Evolutionary conservation across 768 basidiomycete genomes (phyloP).

Genomic region (Rhodocollybia butyracea): DNA sequence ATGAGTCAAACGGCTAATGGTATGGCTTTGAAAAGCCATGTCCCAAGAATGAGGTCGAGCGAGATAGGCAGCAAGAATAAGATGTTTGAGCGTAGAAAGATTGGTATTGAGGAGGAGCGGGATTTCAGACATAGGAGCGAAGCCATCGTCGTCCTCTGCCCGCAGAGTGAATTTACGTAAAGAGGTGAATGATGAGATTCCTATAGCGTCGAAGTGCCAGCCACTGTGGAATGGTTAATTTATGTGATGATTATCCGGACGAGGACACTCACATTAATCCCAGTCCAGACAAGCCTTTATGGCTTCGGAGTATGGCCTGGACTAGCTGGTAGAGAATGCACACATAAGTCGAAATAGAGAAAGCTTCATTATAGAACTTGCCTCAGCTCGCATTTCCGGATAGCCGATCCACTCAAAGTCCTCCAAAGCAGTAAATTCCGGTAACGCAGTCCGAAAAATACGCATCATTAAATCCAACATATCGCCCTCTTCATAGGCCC

Average conservation of each 20-base stretch:
- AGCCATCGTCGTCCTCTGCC: slow-evolving; percentile 69
- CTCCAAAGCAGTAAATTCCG: slow-evolving; percentile 55
- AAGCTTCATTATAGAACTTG: too few species aligned
- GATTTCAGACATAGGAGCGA: slow-evolving; percentile 68
- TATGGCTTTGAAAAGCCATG: slow-evolving; percentile 55
- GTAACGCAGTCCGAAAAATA: slow-evolving; percentile 62
- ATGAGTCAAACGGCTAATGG: slow-evolving; percentile 65
- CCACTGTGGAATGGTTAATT: slow-evolving; percentile 34
- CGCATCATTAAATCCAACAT: slow-evolving; percentile 61
- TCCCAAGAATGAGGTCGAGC: slow-evolving; percentile 66
- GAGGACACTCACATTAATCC: slow-evolving; percentile 49
- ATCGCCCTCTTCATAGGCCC: slow-evolving; percentile 68
- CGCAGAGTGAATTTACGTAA: slow-evolving; percentile 65
- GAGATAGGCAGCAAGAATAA: slow-evolving; percentile 69
- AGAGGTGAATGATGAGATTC: slow-evolving; percentile 58
- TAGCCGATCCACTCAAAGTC: slow-evolving; percentile 81
- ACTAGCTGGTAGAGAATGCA: too few species aligned
- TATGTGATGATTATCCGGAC: neutral
- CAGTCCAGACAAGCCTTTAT: slow-evolving; percentile 50
- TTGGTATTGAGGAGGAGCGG: slow-evolving; percentile 62
- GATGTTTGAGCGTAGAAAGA: slow-evolving; percentile 51
- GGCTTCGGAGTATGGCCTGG: slow-evolving; percentile 49
- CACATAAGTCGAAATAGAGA: too few species aligned
- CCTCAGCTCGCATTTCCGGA: slow-evolving; percentile 65
- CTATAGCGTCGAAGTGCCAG: slow-evolving; percentile 73